Base-by-base conservation (phyloP, 805 yeast species). In the Priceomyces carsonii region DNA sequence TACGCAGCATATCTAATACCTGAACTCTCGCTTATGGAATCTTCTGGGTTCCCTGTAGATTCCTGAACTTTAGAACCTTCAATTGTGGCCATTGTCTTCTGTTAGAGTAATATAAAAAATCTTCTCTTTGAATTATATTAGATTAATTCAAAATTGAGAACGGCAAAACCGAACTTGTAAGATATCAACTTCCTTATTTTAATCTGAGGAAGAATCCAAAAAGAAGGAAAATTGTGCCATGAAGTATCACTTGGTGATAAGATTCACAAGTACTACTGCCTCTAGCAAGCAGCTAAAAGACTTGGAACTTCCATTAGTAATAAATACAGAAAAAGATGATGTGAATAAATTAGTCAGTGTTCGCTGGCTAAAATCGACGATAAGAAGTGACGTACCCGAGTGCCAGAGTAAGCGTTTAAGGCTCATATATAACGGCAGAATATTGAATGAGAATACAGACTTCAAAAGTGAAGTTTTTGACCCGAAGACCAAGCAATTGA, bases 1-100 rank as follows among this genome's bases (percentile, higher is more conserved):
- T 85, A 85, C 6, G 91, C 95, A 4, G 91, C 87, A 53, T 85
- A 85, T 71, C 95, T 78, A 30, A 83, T 54, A 33, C 33, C 42
- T 6, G 46, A 39, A 20, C 48, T 53, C 22, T 44, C 37, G 6
- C 27, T n/a, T 12, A 26, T 7, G 20, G 36, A 20, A 20, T 44
- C 46, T 6, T 47, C 51, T 9, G 29, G n/a, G 20, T 13, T 15
- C 6, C 14, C 14, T 9, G 38, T 28, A 10, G 33, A 28, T 17
- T 34, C 38, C 8, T 29, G 5, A n/a, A 28, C 13, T 13, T 34
- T 19, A n/a, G 9, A 22, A 10, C 12, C 21, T 6, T 28, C 21
- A 8, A 9, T 13, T 23, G 26, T 23, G n/a, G n/a, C 26, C 14
- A 15, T 23, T 23, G 26, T 5, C 26, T 12, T 23, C n/a, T n/a